Conservation (phyloP, 2,329 filamentous ascomycete genomes). For the Claviceps africana region DNA sequence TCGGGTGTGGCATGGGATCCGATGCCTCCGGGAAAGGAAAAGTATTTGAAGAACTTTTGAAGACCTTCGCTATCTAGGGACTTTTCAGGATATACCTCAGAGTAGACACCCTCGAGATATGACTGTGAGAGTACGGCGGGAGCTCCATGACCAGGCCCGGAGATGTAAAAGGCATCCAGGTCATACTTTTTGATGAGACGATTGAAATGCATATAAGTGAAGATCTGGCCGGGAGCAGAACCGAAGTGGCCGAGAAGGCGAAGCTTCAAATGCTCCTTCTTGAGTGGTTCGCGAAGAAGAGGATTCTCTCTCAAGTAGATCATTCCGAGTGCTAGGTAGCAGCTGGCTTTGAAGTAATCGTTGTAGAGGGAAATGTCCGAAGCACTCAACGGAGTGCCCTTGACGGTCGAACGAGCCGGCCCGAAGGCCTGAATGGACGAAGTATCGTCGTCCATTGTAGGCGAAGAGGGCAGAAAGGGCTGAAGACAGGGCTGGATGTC, state of each 20-base stretch:
- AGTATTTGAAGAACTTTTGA: slow-evolving; percentile 67
- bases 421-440: slow-evolving; percentile 52
- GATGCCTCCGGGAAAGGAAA: slow-evolving; percentile 69
- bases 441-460: slow-evolving; percentile 23
- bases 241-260: slow-evolving; percentile 68
- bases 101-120: slow-evolving; percentile 65
- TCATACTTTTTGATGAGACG: slow-evolving; percentile 70
- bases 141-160: slow-evolving; percentile 64
- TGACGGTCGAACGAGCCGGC: slow-evolving; percentile 48
- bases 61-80: slow-evolving; percentile 54
- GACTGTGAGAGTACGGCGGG: slow-evolving; percentile 63
- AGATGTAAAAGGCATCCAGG: slow-evolving; percentile 57
- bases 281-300: slow-evolving; percentile 54
- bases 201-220: slow-evolving; percentile 74
- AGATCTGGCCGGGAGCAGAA: slow-evolving; percentile 66
- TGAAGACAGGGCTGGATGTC: background rate
- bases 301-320: slow-evolving; percentile 65
- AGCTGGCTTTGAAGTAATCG: slow-evolving; percentile 59
- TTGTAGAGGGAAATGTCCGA: slow-evolving; percentile 56
- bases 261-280: slow-evolving; percentile 56
- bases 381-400: slow-evolving; percentile 44
- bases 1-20: slow-evolving; percentile 68
- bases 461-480: background rate
- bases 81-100: slow-evolving; percentile 64
- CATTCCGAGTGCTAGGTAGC: slow-evolving; percentile 68